A percentile compares a stretch with the other conserved stretches of the same genome.
Conservation (phyloP, 805 yeast species). For the Metschnikowia shivogae region DNA sequence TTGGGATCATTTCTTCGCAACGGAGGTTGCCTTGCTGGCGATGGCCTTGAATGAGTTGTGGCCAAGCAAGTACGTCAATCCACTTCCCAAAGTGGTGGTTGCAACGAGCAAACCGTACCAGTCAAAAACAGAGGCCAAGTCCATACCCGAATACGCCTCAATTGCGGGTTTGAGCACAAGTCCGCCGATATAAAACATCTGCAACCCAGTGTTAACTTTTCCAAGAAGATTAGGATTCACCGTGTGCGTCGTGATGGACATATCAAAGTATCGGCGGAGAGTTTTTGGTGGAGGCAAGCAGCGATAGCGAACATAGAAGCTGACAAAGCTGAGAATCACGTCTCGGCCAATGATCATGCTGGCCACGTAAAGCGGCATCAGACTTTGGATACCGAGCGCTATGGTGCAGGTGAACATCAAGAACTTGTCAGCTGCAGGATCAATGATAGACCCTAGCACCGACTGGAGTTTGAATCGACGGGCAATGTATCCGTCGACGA, state of each 20-base stretch:
- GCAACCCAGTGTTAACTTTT: conserved; percentile 85
- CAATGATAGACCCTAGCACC: conserved; percentile 84
- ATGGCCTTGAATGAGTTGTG: conserved; percentile 57
- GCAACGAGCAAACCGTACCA: conserved; percentile 30
- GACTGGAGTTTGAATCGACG: conserved; percentile 72
- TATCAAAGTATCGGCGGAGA: conserved; percentile 67
- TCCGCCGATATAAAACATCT: conserved; percentile 78
- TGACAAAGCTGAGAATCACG: conserved; percentile 63
- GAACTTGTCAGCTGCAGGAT: conserved; percentile 92
- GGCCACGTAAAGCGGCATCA: conserved; percentile 66
- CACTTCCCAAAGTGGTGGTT: conserved; percentile 71
- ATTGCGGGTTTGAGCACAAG: conserved; percentile 34
- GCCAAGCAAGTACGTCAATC: conserved; percentile 68
- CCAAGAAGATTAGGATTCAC: conserved; percentile 86
- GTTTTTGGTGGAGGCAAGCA: conserved; percentile 78
- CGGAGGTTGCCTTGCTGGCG: conserved; percentile 5
- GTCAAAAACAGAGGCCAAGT: conserved; percentile 15
- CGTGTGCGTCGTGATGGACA: conserved; percentile 71
- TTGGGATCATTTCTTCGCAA: background rate
- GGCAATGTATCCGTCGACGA: conserved; percentile 89
- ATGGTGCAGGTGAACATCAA: conserved; percentile 84
- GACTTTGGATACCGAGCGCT: conserved; percentile 61
- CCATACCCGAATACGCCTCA: conserved; percentile 19
- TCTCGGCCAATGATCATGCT: conserved; percentile 80
- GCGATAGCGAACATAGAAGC: conserved; percentile 64